These are phyloP conservation scores for Emmonsia crescens DNA, from an alignment of 2,329 filamentous ascomycete genomes.

Conservation along the genomic window DNA sequence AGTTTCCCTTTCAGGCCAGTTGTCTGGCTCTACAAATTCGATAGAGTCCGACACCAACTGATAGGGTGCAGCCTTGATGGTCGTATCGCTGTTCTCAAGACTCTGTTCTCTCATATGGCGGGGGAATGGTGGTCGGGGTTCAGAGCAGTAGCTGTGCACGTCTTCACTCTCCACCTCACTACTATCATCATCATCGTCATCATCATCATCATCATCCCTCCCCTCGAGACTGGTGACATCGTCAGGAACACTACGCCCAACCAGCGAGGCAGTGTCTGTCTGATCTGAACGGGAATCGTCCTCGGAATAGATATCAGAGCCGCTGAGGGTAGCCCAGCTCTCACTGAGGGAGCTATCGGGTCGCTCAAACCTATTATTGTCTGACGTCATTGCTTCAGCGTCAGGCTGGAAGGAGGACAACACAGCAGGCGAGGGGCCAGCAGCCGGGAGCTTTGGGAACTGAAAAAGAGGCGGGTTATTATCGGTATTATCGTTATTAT, in stretches of 20 bases:
- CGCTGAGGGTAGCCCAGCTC: constrained; percentile 37
- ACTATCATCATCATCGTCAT: constrained; percentile 21
- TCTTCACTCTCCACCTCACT: constrained; percentile 28
- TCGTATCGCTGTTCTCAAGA: neutral
- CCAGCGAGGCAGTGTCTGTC: constrained; percentile 34
- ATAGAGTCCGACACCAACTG: constrained; percentile 25
- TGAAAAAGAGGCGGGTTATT: constrained; percentile 25
- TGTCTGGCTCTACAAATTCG: constrained; percentile 33
- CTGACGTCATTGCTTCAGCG: constrained; percentile 26
- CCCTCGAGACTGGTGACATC: constrained; percentile 36
- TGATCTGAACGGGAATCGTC: constrained; percentile 36
- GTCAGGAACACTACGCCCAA: constrained; percentile 32
- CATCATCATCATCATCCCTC: constrained; percentile 25
- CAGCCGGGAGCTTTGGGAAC: constrained; percentile 32
- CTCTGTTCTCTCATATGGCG: constrained; percentile 1
- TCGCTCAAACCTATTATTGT: constrained; percentile 17
- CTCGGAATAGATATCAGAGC: constrained; percentile 34
- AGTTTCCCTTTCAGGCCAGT: constrained; percentile 29
- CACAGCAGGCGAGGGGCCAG: constrained; percentile 32
- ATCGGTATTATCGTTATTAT: constrained; percentile 18
- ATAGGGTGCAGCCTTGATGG: neutral
- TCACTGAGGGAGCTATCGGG: constrained; percentile 29
- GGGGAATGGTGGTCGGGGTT: constrained; percentile 9
- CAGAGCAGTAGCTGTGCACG: constrained; percentile 21
- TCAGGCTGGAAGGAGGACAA: constrained; percentile 25